Evolutionary conservation across 495 filamentous ascomycete genomes (phyloP).

Genomic region (Saxophila tyrrhenica): DNA sequence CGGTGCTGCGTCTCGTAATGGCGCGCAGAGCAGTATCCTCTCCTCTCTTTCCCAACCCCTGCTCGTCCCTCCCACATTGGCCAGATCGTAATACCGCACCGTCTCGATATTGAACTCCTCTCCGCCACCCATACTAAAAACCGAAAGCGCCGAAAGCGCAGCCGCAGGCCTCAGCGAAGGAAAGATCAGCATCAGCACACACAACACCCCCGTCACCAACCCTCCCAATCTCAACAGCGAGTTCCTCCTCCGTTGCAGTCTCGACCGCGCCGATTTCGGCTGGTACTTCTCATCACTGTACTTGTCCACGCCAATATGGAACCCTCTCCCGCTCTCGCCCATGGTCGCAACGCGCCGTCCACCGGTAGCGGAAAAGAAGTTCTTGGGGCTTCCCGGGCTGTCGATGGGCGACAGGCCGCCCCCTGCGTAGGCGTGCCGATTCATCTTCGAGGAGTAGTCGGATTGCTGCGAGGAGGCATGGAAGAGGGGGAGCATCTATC

Average conservation of each 20-base stretch:
- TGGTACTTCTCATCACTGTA: conserved; percentile 58
- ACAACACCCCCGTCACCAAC: conserved; percentile 44
- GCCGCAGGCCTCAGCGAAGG: conserved; percentile 55
- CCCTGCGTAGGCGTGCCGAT: conserved; percentile 42
- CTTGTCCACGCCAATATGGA: conserved; percentile 86
- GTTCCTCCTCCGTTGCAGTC: conserved; percentile 61
- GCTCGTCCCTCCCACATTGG: conserved; percentile 75
- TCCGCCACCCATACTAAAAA: conserved; percentile 53
- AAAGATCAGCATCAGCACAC: conserved; percentile 55
- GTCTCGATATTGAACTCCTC: conserved; percentile 79
- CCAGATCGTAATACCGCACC: conserved; percentile 91
- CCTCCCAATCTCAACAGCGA: conserved; percentile 55
- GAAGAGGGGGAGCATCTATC: conserved; percentile 20
- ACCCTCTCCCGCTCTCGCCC: conserved; percentile 31
- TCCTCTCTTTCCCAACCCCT: conserved; percentile 92
- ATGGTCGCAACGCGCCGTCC: conserved; percentile 32
- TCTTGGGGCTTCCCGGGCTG: conserved; percentile 2
- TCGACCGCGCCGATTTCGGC: conserved; percentile 60
- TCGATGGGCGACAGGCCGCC: neutral
- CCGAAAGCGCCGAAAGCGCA: conserved; percentile 48
- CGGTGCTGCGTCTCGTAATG: conserved; percentile 81
- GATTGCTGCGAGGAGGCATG: conserved; percentile 17
- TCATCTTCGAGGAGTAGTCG: conserved; percentile 37
- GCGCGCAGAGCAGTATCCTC: conserved; percentile 88
- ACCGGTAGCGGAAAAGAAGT: conserved; percentile 52